These are phyloP conservation scores for Botrytis medusae DNA, from an alignment of 2,329 filamentous ascomycete genomes.

Conservation along the genomic window DNA sequence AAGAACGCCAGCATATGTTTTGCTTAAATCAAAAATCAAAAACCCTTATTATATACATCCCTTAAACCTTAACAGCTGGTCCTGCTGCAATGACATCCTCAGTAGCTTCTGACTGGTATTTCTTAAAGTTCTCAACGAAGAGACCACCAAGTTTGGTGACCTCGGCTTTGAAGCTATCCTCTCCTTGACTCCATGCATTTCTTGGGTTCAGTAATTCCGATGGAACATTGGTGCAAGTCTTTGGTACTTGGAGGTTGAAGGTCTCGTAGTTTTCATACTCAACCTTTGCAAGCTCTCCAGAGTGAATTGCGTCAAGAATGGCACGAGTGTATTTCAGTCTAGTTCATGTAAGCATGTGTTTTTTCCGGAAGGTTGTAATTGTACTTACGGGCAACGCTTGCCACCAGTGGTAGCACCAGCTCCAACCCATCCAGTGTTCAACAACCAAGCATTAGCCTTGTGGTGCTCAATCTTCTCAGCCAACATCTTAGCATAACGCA, in stretches of 20 bases:
- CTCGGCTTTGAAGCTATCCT: slow-evolving; percentile 79
- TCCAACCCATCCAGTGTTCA: slow-evolving; percentile 98
- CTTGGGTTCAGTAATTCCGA: slow-evolving; percentile 91
- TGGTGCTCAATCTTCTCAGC: slow-evolving; percentile 96
- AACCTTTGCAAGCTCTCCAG: slow-evolving; percentile 85
- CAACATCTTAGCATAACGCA: slow-evolving; percentile 98
- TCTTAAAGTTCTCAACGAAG: slow-evolving; percentile 97
- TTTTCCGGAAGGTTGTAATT: background rate
- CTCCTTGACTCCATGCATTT: slow-evolving; percentile 84
- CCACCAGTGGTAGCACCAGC: slow-evolving; percentile 87
- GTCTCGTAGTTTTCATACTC: slow-evolving; percentile 94
- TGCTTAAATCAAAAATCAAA: background rate
- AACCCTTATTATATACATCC: background rate
- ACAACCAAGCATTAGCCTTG: slow-evolving; percentile 94
- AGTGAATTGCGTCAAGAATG: slow-evolving; percentile 98
- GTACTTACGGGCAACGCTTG: slow-evolving; percentile 78
- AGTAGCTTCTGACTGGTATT: slow-evolving; percentile 84
- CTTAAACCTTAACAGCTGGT: slow-evolving; percentile 42
- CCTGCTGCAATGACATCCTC: slow-evolving; percentile 72
- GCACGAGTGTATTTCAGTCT: slow-evolving; percentile 94
- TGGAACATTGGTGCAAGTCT: slow-evolving; percentile 83
- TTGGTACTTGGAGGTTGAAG: slow-evolving; percentile 97
- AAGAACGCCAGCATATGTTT: slow-evolving; percentile 7
- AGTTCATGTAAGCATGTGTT: slow-evolving; percentile 24
- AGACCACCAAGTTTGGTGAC: slow-evolving; percentile 86